Conservation (phyloP, 768 basidiomycete species). For the Tylopilus felleus region DNA sequence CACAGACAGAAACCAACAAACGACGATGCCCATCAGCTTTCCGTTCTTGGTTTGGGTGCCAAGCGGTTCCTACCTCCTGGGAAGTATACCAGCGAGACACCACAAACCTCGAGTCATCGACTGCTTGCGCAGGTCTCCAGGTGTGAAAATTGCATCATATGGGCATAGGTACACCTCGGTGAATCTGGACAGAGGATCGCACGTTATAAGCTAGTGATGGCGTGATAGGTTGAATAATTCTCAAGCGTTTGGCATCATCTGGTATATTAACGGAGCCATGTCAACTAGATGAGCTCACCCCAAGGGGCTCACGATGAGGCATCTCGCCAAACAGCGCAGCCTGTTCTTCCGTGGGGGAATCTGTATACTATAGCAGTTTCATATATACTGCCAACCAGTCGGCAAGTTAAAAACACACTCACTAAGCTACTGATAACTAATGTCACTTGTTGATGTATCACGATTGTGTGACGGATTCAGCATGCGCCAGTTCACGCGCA, state of each 20-base stretch:
- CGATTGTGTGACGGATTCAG: neutral
- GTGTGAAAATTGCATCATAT: slow-evolving; percentile 40
- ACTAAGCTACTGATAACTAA: neutral
- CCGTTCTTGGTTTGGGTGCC: slow-evolving; percentile 50
- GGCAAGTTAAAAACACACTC: neutral
- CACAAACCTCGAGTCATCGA: slow-evolving; percentile 41
- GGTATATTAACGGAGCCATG: slow-evolving; percentile 9
- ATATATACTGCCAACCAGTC: neutral
- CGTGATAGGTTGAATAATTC: slow-evolving; percentile 1
- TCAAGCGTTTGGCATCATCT: neutral
- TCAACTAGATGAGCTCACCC: slow-evolving; percentile 17
- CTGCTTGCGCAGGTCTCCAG: slow-evolving; percentile 33
- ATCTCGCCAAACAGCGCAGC: neutral
- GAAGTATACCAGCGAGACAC: slow-evolving; percentile 42
- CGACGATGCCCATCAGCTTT: slow-evolving; percentile 47
- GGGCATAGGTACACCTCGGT: slow-evolving; percentile 14
- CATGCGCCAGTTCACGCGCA: slow-evolving; percentile 44
- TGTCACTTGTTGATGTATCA: neutral
- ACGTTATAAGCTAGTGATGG: neutral
- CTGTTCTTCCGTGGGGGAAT: neutral
- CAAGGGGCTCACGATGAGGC: neutral
- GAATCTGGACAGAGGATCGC: neutral
- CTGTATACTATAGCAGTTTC: neutral
- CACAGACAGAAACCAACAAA: neutral
- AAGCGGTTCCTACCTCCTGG: slow-evolving; percentile 41